These are phyloP conservation scores for Sclerotinia trifoliorum DNA, from an alignment of 2,329 filamentous ascomycete species.

Conservation along the genomic window DNA sequence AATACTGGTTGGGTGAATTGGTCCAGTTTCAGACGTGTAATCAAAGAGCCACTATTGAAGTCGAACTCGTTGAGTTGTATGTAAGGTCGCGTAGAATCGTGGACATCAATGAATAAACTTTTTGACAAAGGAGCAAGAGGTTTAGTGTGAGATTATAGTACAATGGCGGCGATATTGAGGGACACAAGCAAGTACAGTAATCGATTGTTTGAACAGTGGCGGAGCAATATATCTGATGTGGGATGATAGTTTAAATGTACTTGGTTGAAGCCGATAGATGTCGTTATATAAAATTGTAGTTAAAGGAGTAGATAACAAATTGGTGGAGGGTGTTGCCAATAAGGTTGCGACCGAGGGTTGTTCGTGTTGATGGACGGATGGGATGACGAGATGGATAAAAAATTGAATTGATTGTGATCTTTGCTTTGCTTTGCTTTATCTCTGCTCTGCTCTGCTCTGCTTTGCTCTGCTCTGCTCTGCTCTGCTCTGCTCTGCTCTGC, in stretches of 20 bases:
- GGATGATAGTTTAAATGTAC: slow-evolving; percentile 2
- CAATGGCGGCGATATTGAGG: background rate
- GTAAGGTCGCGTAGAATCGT: slow-evolving; percentile 15
- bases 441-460: no score
- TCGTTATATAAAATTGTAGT: slow-evolving; percentile 1
- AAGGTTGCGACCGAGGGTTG: slow-evolving; percentile 4
- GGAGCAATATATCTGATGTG: slow-evolving; percentile 19
- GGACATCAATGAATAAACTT: slow-evolving; percentile 14
- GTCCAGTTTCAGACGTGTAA: slow-evolving; percentile 33
- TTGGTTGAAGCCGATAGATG: background rate
- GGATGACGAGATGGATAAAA: background rate
- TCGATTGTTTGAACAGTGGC: slow-evolving; percentile 11
- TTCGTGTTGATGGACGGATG: background rate
- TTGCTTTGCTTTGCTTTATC: background rate
- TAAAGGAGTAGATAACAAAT: background rate
- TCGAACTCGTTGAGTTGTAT: slow-evolving; percentile 2
- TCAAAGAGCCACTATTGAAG: background rate
- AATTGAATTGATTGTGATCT: background rate
- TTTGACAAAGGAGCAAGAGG: slow-evolving; percentile 5
- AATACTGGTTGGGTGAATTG: slow-evolving; percentile 34
- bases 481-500: background rate
- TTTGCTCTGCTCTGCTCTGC: no score
- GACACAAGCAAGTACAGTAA: slow-evolving; percentile 1
- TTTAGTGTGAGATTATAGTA: background rate
- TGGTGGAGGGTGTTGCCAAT: slow-evolving; percentile 4